A percentile compares a stretch with the other conserved stretches of the same genome.
phyloP scores from a whole-genome alignment of 164 flowering plant species.

The Brasenia schreberi region DNA sequence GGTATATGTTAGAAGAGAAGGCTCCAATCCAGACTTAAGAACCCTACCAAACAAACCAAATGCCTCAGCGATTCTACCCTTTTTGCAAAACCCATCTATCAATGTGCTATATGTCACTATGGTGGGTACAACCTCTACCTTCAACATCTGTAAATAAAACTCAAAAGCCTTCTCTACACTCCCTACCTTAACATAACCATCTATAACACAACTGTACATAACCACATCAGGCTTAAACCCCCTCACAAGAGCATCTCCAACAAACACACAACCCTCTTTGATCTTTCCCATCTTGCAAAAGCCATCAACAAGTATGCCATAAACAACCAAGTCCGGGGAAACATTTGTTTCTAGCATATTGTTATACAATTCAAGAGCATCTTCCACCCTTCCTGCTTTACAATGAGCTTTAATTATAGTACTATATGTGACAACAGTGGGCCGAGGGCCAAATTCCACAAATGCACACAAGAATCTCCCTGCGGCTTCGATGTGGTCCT shows the following conservation, averaged over 20 bases:
- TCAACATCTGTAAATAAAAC: constrained; percentile 23
- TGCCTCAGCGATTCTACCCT: constrained; percentile 24
- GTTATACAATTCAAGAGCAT: constrained; percentile 28
- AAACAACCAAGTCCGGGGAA: constrained; percentile 33
- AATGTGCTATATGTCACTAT: constrained; percentile 33
- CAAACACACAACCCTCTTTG: constrained; percentile 23
- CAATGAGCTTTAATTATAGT: constrained; percentile 9
- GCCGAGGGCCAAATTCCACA: constrained; percentile 16
- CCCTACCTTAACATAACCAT: constrained; percentile 30
- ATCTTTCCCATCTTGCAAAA: constrained; percentile 24
- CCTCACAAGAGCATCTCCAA: constrained; percentile 18
- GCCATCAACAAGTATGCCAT: constrained; percentile 32
- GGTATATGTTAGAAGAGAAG: constrained; percentile 25
- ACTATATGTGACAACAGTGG: too few species aligned
- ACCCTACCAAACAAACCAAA: constrained; percentile 27
- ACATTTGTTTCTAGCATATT: constrained; percentile 23
- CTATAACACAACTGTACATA: constrained; percentile 32
- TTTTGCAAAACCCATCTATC: constrained; percentile 26
- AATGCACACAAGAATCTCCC: constrained; percentile 16
- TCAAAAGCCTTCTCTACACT: constrained; percentile 21
- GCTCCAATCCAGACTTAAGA: constrained; percentile 29
- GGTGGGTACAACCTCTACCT: constrained; percentile 27
- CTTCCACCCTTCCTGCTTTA: constrained; percentile 20
- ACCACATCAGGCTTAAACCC: constrained; percentile 39
- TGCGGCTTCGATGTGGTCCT: constrained; percentile 13